Evolutionary conservation across 108 stramenopile species (phyloP), one percentile per base, ranked within the genome.

Genomic region (Schizochytrium sp.): DNA sequence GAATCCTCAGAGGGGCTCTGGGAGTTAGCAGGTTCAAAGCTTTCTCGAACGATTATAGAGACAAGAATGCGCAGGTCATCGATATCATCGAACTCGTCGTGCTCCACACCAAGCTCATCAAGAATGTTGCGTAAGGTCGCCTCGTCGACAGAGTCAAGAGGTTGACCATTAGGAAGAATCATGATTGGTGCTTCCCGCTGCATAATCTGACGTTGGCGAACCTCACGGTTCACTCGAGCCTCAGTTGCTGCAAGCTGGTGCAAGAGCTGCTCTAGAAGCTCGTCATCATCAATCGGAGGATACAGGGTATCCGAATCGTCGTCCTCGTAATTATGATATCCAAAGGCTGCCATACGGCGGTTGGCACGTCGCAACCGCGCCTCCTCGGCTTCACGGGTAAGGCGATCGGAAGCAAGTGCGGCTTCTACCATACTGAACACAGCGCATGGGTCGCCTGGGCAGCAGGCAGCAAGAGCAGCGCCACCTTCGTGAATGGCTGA

Each of bases 11-110:
- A 28, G 28, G 28, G 28, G 28, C 28, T 28, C 57, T 58, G 13
- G 57, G 57, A 58, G 57, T 69, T 28, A 28, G 28, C 28, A 28
- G 28, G 28, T 28, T 28, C 64, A 44, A 5, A 69, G 2, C 64
- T 69, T 15, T 69, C 64, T 38, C 3, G 64, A 8, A 69, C 10
- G 7, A 69, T 15, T 2, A 69, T 69, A 0, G 64, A 69, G 19
- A 69, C 64, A 38, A 69, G 40, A 38, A 69, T 69, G 44, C 64
- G 64, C 64, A 69, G 28, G 15, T 69, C 64, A 15, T 69, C 64
- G 7, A 69, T 7, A 38, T 69, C 64, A 44, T 69, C 64, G 28
- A 69, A 69, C 64, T 69, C 64, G 2, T 69, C 64, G 2, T 69
- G 64, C 64, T 69, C 64, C 8, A 69, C 15, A 1, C 64, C 64